Evolutionary conservation across 176 grass and related monocot species (phyloP), one percentile per base, ranked within the genome.

Genomic region (Phragmites australis): DNA sequence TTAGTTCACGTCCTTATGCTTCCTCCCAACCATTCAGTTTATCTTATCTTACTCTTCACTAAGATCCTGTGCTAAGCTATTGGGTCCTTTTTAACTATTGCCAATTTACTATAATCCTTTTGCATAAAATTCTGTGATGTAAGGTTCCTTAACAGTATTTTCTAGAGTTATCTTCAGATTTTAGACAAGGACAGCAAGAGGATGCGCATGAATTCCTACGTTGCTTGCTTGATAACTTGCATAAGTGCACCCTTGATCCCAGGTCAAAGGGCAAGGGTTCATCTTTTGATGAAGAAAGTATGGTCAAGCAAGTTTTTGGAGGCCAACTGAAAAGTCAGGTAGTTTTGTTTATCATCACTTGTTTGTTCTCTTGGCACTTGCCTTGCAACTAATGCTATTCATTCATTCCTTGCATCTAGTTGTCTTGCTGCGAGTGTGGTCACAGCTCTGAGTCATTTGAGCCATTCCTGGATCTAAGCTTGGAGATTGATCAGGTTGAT

Each of bases 171-270:
- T 94, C 88, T 39, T 75, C 88, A 59, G 74, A 90, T 87, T 98
- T 94, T 77, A 84, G 67, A 55, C 69, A 61, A 49, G 92, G 90
- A 18, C 81, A 89, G 55, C 90, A 98, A 92, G 95, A 91, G 63
- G 95, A 97, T 79, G 95, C 95, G 9, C 95, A 98, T 78, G 92
- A 98, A 75, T 98, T 92, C 68, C 77, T 94, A 31, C 80, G 81
- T 50, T 92, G 85, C 59, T 93, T 98, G 75, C 67, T 98, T 54
- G 86, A 98, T 87, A 94, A 78, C 59, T 85, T 94, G 76, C 69
- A 97, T 87, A 75, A 74, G 30, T 92, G 88, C 70, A 90, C 87
- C 49, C 29, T 82, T 85, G 79, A 81, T 82, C 72, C 73, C 9
- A 41, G 25, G 12, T 76, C 70, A 19, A 79, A 86, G 27, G 83